Conservation (phyloP, 768 basidiomycete species). For the Hysterangium stoloniferum region DNA sequence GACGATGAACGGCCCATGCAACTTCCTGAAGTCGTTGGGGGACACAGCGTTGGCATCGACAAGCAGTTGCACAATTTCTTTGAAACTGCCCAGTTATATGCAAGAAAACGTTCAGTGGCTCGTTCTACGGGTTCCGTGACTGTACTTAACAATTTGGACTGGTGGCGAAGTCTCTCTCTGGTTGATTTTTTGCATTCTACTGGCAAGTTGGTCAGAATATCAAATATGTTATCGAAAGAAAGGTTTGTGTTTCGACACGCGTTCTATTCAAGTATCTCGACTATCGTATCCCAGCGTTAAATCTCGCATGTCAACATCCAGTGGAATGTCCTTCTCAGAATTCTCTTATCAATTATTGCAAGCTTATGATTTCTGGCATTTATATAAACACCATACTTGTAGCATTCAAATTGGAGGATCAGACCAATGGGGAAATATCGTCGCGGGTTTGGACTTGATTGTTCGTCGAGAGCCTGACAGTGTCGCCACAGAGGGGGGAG, state of each 20-base stretch:
- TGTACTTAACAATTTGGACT: slow-evolving; percentile 63
- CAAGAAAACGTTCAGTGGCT: slow-evolving; percentile 27
- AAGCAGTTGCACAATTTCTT: slow-evolving; percentile 70
- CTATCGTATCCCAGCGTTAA: slow-evolving; percentile 53
- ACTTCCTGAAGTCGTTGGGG: slow-evolving; percentile 45
- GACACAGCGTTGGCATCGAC: slow-evolving; percentile 60
- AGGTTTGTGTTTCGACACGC: slow-evolving; percentile 69
- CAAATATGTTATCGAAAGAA: slow-evolving; percentile 84
- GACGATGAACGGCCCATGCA: slow-evolving; percentile 71
- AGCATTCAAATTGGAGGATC: slow-evolving; percentile 90
- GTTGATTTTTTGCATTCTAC: slow-evolving; percentile 79
- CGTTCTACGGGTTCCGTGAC: slow-evolving; percentile 21
- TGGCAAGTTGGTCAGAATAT: slow-evolving; percentile 75
- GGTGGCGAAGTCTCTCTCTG: slow-evolving; percentile 67
- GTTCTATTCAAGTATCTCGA: no score
- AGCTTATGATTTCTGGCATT: slow-evolving; percentile 86
- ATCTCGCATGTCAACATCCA: slow-evolving; percentile 65
- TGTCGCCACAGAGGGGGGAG: slow-evolving; percentile 18
- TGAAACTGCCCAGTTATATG: slow-evolving; percentile 52
- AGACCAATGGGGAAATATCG: slow-evolving; percentile 98
- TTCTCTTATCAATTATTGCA: slow-evolving; percentile 97
- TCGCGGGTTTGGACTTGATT: slow-evolving; percentile 90
- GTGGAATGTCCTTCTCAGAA: slow-evolving; percentile 96
- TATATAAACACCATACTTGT: slow-evolving; percentile 60
- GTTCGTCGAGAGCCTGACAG: slow-evolving; percentile 34